Conservation (phyloP, 768 basidiomycete species). For the Mycena latifolia region DNA sequence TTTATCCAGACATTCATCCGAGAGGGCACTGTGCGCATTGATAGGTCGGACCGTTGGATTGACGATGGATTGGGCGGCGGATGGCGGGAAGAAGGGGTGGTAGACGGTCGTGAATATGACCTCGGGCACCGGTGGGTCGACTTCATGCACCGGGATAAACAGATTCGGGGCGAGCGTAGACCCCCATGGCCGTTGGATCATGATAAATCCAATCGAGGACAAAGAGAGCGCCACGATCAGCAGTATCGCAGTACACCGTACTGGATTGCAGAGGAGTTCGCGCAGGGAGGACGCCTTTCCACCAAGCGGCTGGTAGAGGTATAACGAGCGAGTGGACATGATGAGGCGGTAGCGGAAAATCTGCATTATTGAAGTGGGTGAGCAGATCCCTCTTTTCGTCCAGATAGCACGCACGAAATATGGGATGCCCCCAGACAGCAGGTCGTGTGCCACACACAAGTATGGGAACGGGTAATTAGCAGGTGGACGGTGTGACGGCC, state of each 20-base stretch:
- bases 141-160: slow-evolving; percentile 5
- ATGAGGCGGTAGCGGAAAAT: not conserved
- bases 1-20: slow-evolving; percentile 31
- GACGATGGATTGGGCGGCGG: slow-evolving; percentile 16
- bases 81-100: slow-evolving; percentile 28
- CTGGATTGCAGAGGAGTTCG: slow-evolving; percentile 18
- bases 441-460: slow-evolving; percentile 23
- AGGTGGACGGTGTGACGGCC: not conserved
- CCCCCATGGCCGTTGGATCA: slow-evolving; percentile 30
- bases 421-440: not conserved
- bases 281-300: slow-evolving; percentile 5
- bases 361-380: slow-evolving; percentile 7
- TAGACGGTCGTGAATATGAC: slow-evolving; percentile 16
- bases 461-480: too few relatives aligned
- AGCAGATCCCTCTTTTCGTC: not conserved
- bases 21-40: slow-evolving; percentile 25
- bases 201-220: slow-evolving; percentile 24
- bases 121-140: not conserved
- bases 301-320: slow-evolving; percentile 19
- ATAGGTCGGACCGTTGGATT: slow-evolving; percentile 30
- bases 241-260: slow-evolving; percentile 31
- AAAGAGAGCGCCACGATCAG: slow-evolving; percentile 32
- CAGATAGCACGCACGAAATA: slow-evolving; percentile 11
- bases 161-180: slow-evolving; percentile 3
- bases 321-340: slow-evolving; percentile 15